These are phyloP conservation scores for Ophiostoma sp. DNA, from an alignment of 2,329 filamentous ascomycete genomes.

Conservation along the genomic window DNA sequence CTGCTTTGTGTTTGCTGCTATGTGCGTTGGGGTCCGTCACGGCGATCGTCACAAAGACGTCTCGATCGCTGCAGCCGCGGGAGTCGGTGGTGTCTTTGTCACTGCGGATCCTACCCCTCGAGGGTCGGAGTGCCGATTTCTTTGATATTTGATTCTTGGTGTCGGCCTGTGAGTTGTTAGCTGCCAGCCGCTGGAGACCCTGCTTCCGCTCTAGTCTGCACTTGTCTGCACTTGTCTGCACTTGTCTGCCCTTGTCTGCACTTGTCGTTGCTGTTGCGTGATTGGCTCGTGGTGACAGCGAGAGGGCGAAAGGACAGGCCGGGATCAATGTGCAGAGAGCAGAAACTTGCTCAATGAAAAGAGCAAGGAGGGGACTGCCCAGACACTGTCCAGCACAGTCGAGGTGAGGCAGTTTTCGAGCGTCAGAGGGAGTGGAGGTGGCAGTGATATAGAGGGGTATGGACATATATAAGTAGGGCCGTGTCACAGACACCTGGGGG, in stretches of 20 bases:
- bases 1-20: background rate
- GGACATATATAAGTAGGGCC: slow-evolving; percentile 6
- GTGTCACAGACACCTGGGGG: background rate
- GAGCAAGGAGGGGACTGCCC: no score
- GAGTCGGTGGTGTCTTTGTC: no score
- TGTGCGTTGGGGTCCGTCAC: background rate
- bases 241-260: no score
- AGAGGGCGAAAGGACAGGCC: background rate
- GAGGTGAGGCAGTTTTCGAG: background rate
- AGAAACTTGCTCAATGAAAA: slow-evolving; percentile 22
- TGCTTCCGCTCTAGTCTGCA: background rate
- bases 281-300: background rate
- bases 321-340: background rate
- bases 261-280: background rate
- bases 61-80: background rate
- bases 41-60: background rate
- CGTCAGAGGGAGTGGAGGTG: background rate
- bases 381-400: background rate
- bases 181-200: background rate
- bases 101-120: no score
- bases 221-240: no score
- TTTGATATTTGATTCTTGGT: no score
- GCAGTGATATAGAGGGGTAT: background rate
- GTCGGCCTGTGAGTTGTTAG: background rate
- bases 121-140: no score